Conservation (phyloP, 2,329 filamentous ascomycete species). For the Epichloe uncinata region DNA sequence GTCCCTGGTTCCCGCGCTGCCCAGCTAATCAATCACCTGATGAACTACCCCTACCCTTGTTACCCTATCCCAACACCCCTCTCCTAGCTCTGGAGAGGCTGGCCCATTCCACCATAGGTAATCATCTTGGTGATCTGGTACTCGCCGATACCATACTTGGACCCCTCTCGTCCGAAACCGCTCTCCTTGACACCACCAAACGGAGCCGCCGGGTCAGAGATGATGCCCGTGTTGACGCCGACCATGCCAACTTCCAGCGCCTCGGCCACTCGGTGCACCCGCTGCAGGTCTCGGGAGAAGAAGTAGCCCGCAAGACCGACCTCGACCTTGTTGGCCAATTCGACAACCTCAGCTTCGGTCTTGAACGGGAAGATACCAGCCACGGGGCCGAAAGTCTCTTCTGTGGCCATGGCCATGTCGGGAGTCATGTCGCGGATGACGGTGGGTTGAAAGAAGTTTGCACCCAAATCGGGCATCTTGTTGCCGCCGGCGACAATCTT, state of each 20-base stretch:
- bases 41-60: too few relatives aligned
- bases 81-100: constrained; percentile 34
- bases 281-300: constrained; percentile 54
- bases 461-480: constrained; percentile 57
- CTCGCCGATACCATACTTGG: constrained; percentile 63
- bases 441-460: constrained; percentile 83
- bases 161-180: constrained; percentile 69
- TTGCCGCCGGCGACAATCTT: constrained; percentile 65
- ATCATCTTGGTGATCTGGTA: constrained; percentile 60
- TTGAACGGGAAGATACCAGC: constrained; percentile 82
- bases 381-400: constrained; percentile 94
- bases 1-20: too few relatives aligned
- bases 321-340: constrained; percentile 65
- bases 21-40: too few relatives aligned
- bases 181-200: constrained; percentile 78
- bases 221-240: constrained; percentile 64
- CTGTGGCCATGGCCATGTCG: constrained; percentile 70
- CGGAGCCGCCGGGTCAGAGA: constrained; percentile 43
- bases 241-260: constrained; percentile 77
- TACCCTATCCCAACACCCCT: too few relatives aligned
- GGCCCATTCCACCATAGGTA: constrained; percentile 40
- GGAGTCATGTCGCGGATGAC: constrained; percentile 76
- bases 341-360: constrained; percentile 77
- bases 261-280: constrained; percentile 50
- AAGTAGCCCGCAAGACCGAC: constrained; percentile 94